A percentile compares a stretch with the other conserved stretches of the same genome.
Conservation (phyloP, 768 basidiomycete species). For the Lentinula sp. region DNA sequence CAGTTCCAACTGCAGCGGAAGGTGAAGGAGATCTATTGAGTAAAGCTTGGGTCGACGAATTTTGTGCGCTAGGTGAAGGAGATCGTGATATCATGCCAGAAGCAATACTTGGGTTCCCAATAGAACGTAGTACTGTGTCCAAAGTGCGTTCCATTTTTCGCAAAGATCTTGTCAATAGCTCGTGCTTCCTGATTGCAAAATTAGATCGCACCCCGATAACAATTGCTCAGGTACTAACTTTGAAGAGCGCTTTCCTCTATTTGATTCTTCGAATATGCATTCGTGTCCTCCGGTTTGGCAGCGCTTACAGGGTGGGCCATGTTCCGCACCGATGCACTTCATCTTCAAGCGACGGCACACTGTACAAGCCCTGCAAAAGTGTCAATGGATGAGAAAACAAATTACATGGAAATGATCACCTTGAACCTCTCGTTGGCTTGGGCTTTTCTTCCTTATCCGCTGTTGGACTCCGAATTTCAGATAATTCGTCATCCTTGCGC, state of each 20-base stretch:
- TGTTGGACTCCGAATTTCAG: slow-evolving; percentile 43
- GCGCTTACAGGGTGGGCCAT: slow-evolving; percentile 88
- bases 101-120: slow-evolving; percentile 76
- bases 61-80: slow-evolving; percentile 61
- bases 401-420: slow-evolving; percentile 36
- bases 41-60: slow-evolving; percentile 52
- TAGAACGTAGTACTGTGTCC: slow-evolving; percentile 86
- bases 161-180: slow-evolving; percentile 72
- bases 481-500: slow-evolving; percentile 52
- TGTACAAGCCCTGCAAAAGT: slow-evolving; percentile 68
- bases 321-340: slow-evolving; percentile 89
- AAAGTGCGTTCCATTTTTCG: slow-evolving; percentile 90
- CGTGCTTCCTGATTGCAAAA: slow-evolving; percentile 62
- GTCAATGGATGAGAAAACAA: slow-evolving; percentile 4
- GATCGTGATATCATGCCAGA: slow-evolving; percentile 80
- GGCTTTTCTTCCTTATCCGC: slow-evolving; percentile 67
- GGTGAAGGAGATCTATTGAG: slow-evolving; percentile 46
- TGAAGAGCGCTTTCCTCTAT: slow-evolving; percentile 85
- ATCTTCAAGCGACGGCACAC: slow-evolving; percentile 90
- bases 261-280: slow-evolving; percentile 95
- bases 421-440: slow-evolving; percentile 84
- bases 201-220: slow-evolving; percentile 12
- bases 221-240: slow-evolving; percentile 43
- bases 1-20: slow-evolving; percentile 24
- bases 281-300: slow-evolving; percentile 76